phyloP scores from a whole-genome alignment of 768 basidiomycete genomes.

The Tulasnella sp. region DNA sequence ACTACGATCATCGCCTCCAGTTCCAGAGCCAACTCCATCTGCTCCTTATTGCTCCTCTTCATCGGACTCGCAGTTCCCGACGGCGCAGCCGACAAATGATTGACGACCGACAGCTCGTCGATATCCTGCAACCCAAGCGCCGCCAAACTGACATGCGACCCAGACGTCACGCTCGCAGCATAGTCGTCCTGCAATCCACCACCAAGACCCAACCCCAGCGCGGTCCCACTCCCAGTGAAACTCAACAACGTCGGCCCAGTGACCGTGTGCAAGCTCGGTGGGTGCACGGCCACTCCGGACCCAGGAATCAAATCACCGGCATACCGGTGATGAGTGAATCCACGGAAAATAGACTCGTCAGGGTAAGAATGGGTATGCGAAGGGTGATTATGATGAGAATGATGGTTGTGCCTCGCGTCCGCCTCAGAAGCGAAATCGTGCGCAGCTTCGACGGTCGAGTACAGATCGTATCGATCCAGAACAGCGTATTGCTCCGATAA shows the following conservation, averaged over 20 bases:
- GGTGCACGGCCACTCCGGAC: conserved; percentile 19
- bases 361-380: conserved; percentile 16
- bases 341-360: conserved; percentile 13
- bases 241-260: background rate
- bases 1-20: conserved; percentile 18
- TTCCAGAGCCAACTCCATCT: background rate
- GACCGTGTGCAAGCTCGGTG: conserved; percentile 4
- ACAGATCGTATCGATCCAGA: conserved; percentile 24
- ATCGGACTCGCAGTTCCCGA: background rate
- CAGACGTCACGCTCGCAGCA: conserved; percentile 15
- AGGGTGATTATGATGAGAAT: conserved; percentile 6
- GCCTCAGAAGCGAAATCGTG: conserved; percentile 25
- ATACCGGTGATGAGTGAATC: conserved; percentile 24
- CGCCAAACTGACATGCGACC: conserved; percentile 2
- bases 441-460: conserved; percentile 22
- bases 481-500: conserved; percentile 19
- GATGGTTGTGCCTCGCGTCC: conserved; percentile 9
- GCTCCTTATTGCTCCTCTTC: background rate
- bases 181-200: conserved; percentile 14
- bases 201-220: conserved; percentile 11
- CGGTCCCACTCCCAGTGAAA: background rate
- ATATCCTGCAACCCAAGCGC: background rate
- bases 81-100: background rate
- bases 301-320: conserved; percentile 25
- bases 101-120: conserved; percentile 6